Base-by-base conservation (phyloP, 2,329 filamentous ascomycete genomes). In the Dryadomyces sulphureus region DNA sequence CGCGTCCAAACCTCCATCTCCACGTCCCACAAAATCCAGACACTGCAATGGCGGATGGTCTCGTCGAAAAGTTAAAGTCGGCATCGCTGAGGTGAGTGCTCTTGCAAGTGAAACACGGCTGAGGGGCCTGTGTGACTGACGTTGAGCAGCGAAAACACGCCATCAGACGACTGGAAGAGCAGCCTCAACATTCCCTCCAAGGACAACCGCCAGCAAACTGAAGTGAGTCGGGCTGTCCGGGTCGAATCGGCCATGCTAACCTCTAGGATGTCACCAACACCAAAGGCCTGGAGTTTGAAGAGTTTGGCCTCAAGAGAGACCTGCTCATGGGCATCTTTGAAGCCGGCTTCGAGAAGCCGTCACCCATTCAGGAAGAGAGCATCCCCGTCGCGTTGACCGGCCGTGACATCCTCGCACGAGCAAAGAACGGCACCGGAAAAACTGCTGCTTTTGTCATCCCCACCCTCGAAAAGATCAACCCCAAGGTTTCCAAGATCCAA, bases 251-350 rank as follows among this genome's bases (percentile, higher is more conserved):
- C n/a, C n/a, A n/a, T n/a, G n/a, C 42, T 21, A 11, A 38, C 21
- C 51, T 25, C 2, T 34, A 94, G 84, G 92, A 98, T 84, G 93
- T 98, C 51, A 96, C 90, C 48, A 89, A 88, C 57, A 98, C 90
- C 27, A 96, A 95, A 69, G 92, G 92, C 50, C 73, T 98, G 51
- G 92, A 98, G 56, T 98, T 95, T 60, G 93, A 98, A 65, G 86
- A 96, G 55, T 95, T 98, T 62, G 84, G 84, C 54, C 81, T 98
- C 56, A 94, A 94, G 70, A 77, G 92, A 61, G 86, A 94, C 61
- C 70, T 98, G 50, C 78, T 98, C 68, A 98, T 96, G 90, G 92
- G 92, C 52, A 96, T 98, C 54, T 98, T 96, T 64, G 92, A 98
- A 69, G 92, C 92, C 55, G 92, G 92, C 52, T 98, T 95, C 64